Base-by-base conservation (phyloP, 345 rosid genomes). In the Bruguiera gymnorhiza region DNA sequence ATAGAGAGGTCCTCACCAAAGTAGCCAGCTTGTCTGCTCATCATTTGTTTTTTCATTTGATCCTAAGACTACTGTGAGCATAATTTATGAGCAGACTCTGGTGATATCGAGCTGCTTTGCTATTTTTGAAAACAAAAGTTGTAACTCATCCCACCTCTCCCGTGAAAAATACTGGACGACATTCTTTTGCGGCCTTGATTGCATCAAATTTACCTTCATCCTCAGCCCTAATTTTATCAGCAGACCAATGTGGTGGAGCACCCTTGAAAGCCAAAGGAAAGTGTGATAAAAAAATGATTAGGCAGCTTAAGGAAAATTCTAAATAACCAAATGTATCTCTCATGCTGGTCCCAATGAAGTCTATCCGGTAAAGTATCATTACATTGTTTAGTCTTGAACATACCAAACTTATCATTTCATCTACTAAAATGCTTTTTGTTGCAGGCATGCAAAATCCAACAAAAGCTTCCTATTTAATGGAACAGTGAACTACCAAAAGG, bases 181-280 rank as follows among this genome's bases (percentile, higher is more conserved):
- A 85, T 80, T 85, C 96, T 73, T 80, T 82, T 19, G 74, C 85
- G 67, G 97, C 96, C 66, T 29, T 80, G 66, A 85, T 39, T n/a
- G 99, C 93, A 82, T 95, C 85, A 70, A 86, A 89, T 75, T 82
- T 81, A 70, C 61, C 67, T 53, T 78, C 88, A 54, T 73, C 9
- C 19, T 82, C 88, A 6, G 65, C 86, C 68, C 76, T 73, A 62
- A 88, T 32, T 82, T 88, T 84, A 54, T 88, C 73, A 65, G 99
- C 96, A 70, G 96, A 82, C 97, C 97, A 92, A 61, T 59, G 78
- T 43, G 99, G 88, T 66, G 96, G 79, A 77, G 84, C 90, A 74
- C 96, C 96, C 97, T 94, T 69, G 5, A 68, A 65, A 52, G 48
- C 16, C 36, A 65, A 51, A 66, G 21, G 54, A 75, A 36, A 39